Percentiles rank a stretch among this genome's conserved stretches.
phyloP scores from a whole-genome alignment of 208 protist species.

The Acanthamoeba castellanii region DNA sequence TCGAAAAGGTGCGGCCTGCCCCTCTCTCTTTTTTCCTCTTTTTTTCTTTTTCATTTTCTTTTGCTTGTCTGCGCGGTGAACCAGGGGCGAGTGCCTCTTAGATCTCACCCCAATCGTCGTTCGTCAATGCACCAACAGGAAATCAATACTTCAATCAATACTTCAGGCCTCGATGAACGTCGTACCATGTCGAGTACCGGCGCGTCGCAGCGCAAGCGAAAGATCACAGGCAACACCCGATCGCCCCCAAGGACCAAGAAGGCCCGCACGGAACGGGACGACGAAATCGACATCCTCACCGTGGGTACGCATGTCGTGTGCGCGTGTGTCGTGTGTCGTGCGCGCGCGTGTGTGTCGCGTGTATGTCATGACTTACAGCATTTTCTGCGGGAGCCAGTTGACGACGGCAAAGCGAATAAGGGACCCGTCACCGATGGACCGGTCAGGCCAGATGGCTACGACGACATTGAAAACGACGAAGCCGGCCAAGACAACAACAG shows the following conservation, averaged over 20 bases:
- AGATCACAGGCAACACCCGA: not conserved
- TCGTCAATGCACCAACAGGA: no score
- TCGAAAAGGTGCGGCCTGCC: not conserved
- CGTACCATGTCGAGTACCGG: no score
- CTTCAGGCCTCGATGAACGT: no score
- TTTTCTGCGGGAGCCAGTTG: no score
- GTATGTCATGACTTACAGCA: no score
- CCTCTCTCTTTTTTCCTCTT: not conserved
- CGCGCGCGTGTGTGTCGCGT: no score
- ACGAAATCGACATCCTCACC: slow-evolving; percentile 14
- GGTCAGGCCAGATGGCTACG: not conserved
- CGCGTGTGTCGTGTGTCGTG: not conserved
- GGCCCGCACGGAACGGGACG: not conserved
- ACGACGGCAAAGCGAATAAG: not conserved
- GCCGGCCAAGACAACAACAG: not conserved
- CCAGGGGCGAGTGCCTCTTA: no score
- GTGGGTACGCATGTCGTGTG: not conserved
- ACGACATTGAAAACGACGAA: not conserved
- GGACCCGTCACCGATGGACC: not conserved
- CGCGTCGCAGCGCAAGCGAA: not conserved
- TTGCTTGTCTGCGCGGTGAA: no score
- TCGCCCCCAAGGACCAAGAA: not conserved
- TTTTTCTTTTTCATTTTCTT: not conserved
- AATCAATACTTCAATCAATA: no score
- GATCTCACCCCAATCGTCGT: no score